Conservation (phyloP, 495 filamentous ascomycete genomes). For the Penicillium subrubescens region DNA sequence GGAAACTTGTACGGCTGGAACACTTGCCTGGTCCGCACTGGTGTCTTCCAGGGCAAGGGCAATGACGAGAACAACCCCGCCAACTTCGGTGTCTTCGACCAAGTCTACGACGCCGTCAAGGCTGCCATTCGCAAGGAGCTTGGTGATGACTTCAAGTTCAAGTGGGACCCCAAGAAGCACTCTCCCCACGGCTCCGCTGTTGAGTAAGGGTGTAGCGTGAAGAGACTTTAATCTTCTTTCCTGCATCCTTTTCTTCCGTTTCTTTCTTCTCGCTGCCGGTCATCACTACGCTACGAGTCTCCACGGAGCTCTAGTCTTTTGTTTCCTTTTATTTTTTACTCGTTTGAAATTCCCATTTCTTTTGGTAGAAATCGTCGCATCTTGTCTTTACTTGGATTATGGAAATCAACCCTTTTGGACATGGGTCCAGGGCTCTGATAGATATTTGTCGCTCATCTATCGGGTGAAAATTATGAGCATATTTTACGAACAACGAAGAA, state of each 20-base stretch:
- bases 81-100: constrained; percentile 58
- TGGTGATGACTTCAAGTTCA: constrained; percentile 58
- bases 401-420: not conserved
- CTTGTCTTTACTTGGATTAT: not conserved
- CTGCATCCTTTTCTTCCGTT: not conserved
- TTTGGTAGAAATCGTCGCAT: not conserved
- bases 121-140: constrained; percentile 57
- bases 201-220: constrained; percentile 38
- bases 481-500: constrained; percentile 1
- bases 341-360: not conserved
- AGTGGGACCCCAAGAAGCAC: constrained; percentile 61
- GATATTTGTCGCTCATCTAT: constrained; percentile 2
- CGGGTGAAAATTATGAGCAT: not conserved
- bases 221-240: not conserved
- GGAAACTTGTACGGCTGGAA: constrained; percentile 85
- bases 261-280: not conserved
- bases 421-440: constrained; percentile 2
- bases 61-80: constrained; percentile 62
- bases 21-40: constrained; percentile 67
- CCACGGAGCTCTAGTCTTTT: not conserved
- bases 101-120: constrained; percentile 57
- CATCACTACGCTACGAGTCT: not conserved
- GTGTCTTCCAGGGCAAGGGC: constrained; percentile 57
- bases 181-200: constrained; percentile 60
- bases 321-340: not conserved